Conservation (phyloP, 2,329 filamentous ascomycete species). For the Cordyceps cicadae region DNA sequence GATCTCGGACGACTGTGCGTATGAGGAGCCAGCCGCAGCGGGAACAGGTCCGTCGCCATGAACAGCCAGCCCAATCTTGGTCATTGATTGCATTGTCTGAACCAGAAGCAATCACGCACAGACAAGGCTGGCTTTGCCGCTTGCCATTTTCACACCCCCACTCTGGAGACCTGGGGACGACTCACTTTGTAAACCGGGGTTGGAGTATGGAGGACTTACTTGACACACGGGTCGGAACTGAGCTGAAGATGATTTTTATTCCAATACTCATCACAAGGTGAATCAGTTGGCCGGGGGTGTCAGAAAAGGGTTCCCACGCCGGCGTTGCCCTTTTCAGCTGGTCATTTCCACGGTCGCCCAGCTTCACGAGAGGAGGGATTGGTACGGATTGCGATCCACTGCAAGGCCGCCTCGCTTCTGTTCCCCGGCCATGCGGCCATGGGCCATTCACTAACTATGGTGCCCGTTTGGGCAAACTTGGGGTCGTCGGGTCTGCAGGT, state of each 20-base stretch:
- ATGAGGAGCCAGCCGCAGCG: neutral
- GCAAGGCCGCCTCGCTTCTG: neutral
- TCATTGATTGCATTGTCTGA: neutral
- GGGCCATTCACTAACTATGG: neutral
- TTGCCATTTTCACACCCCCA: neutral
- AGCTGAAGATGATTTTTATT: too few relatives aligned
- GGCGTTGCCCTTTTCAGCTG: conserved; percentile 1
- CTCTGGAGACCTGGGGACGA: too few relatives aligned
- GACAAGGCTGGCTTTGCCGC: neutral
- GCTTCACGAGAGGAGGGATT: neutral
- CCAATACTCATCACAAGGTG: neutral
- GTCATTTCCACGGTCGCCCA: neutral
- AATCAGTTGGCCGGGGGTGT: neutral
- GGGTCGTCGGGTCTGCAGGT: neutral
- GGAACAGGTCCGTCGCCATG: neutral
- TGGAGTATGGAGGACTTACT: too few relatives aligned
- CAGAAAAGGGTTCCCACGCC: neutral
- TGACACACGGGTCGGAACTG: too few relatives aligned
- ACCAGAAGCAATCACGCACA: neutral
- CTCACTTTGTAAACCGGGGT: too few relatives aligned
- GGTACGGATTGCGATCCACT: neutral
- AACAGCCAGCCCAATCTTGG: neutral
- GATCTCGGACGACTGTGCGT: neutral
- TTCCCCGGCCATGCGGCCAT: neutral
- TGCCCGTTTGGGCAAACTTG: conserved; percentile 4